These are phyloP conservation scores for Globisporangium sylvaticum DNA, from an alignment of 352 stramenopile genomes.

Conservation along the genomic window DNA sequence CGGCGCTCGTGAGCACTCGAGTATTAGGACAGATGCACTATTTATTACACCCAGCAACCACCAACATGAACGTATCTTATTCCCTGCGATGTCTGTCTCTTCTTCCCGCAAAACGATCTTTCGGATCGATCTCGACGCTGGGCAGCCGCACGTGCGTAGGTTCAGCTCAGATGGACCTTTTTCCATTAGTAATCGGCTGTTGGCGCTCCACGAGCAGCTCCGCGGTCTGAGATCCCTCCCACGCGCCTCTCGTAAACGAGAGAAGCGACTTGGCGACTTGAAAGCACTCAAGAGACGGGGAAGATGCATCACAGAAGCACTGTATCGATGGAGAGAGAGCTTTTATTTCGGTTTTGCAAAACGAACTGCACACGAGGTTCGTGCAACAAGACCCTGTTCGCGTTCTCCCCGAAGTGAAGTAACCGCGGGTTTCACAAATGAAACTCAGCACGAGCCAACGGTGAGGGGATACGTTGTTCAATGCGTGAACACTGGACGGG, in stretches of 20 bases:
- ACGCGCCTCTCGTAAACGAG: not conserved
- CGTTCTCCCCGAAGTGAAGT: no score
- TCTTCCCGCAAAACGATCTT: not conserved
- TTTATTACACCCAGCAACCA: slow-evolving; percentile 3
- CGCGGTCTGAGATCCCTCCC: slow-evolving; percentile 1
- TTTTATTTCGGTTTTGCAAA: no score
- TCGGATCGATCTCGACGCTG: not conserved
- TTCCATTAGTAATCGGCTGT: not conserved
- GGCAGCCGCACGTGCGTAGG: not conserved
- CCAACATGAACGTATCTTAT: not conserved
- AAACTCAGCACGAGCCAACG: no score
- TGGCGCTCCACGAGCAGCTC: not conserved
- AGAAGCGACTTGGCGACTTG: not conserved
- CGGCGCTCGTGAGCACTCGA: not conserved
- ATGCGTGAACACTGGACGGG: no score
- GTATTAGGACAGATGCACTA: not conserved
- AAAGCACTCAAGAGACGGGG: not conserved
- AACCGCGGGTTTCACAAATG: no score
- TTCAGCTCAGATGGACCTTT: slow-evolving; percentile 1
- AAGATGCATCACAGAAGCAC: no score
- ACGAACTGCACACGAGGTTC: no score
- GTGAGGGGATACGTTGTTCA: no score
- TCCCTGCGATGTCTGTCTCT: not conserved
- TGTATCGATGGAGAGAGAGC: no score
- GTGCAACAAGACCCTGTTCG: no score